Evolutionary conservation across 345 rosid species (phyloP).

Genomic region (Carallia brachiata): DNA sequence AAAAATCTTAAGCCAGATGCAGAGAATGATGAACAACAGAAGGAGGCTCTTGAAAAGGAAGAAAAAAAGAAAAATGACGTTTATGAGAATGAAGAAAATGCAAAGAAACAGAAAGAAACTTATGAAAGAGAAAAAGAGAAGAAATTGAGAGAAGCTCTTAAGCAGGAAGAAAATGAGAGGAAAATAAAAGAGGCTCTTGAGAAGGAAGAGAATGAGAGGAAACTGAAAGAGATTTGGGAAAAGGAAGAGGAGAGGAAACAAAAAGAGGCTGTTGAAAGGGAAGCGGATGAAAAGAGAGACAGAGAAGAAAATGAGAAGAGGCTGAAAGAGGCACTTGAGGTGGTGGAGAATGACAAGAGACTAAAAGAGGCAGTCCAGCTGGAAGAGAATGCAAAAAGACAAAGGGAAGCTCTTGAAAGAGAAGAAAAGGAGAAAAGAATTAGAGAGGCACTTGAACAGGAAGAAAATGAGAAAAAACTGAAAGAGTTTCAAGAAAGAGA

Average conservation of each 20-base stretch:
- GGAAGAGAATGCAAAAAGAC: constrained; percentile 34
- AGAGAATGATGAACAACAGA: constrained; percentile 21
- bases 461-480: constrained; percentile 45
- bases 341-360: constrained; percentile 39
- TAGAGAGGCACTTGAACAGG: constrained; percentile 40
- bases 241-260: constrained; percentile 35
- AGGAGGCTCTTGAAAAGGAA: constrained; percentile 26
- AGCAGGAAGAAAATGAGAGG: constrained; percentile 29
- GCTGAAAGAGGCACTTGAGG: constrained; percentile 30
- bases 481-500: constrained; percentile 45
- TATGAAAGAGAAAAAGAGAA: constrained; percentile 31
- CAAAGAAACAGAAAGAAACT: constrained; percentile 28
- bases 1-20: constrained; percentile 1
- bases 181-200: constrained; percentile 29
- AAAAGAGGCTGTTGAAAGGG: constrained; percentile 26
- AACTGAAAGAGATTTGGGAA: constrained; percentile 29
- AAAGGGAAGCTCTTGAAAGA: constrained; percentile 33
- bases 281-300: constrained; percentile 28
- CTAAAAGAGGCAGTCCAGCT: constrained; percentile 27
- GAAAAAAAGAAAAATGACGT: constrained; percentile 36
- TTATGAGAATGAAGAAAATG: constrained; percentile 31
- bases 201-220: constrained; percentile 34
- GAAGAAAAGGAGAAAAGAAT: constrained; percentile 44
- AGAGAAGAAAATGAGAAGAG: constrained; percentile 35
- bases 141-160: constrained; percentile 24